Evolutionary conservation across 2,329 filamentous ascomycete genomes (phyloP).

Genomic region (Cordyceps militaris): DNA sequence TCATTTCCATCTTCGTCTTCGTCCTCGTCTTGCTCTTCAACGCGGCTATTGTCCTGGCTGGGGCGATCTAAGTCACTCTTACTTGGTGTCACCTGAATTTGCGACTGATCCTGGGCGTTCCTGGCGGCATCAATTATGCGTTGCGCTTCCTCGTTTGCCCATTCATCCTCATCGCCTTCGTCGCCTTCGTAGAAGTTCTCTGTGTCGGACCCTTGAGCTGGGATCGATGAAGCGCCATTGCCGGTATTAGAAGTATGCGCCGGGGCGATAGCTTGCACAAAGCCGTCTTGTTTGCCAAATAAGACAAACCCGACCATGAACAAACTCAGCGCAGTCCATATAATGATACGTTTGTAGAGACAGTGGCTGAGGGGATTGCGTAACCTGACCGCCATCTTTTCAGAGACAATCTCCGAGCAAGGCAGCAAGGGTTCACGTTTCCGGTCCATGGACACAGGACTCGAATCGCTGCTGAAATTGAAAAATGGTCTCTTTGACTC

Average conservation of each 20-base stretch:
- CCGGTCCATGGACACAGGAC: slow-evolving; percentile 24
- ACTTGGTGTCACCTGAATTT: background rate
- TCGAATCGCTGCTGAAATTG: slow-evolving; percentile 30
- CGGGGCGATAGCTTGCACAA: slow-evolving; percentile 8
- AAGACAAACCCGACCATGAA: slow-evolving; percentile 35
- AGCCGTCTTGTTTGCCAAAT: slow-evolving; percentile 27
- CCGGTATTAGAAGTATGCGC: background rate
- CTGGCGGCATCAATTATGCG: background rate
- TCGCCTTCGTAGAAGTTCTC: background rate
- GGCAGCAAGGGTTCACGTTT: slow-evolving; percentile 29
- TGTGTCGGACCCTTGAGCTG: background rate
- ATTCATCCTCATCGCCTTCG: background rate
- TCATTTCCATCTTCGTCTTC: background rate
- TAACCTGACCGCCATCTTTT: slow-evolving; percentile 34
- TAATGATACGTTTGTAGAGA: slow-evolving; percentile 44
- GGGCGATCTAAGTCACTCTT: background rate
- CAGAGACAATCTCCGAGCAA: slow-evolving; percentile 23
- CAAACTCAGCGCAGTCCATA: slow-evolving; percentile 41
- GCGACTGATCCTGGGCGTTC: background rate
- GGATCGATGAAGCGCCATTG: background rate
- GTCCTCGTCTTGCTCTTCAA: background rate
- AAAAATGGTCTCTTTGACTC: slow-evolving; percentile 24
- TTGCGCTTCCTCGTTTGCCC: background rate
- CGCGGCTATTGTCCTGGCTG: background rate
- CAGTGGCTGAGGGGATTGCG: slow-evolving; percentile 43